Conservation (phyloP, 192 early-diverging fungal species). For the Coemansia sp. region DNA sequence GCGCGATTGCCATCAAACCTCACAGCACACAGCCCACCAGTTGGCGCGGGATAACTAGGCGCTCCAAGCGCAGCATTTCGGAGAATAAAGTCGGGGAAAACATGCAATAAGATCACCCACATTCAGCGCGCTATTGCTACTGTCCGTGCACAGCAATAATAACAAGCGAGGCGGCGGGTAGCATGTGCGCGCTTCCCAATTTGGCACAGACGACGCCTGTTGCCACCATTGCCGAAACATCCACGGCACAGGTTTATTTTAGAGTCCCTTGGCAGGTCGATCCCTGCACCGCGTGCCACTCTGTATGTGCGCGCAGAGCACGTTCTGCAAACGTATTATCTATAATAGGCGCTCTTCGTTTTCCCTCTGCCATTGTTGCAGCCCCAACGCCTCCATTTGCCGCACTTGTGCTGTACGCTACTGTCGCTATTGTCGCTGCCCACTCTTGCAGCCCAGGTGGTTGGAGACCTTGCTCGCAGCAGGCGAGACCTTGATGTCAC, state of each 20-base stretch:
- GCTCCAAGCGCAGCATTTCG: background rate
- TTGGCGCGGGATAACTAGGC: background rate
- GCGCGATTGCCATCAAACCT: background rate
- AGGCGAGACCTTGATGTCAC: background rate
- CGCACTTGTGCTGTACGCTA: background rate
- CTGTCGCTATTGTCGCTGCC: background rate
- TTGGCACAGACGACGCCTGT: background rate
- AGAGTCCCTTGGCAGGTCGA: background rate
- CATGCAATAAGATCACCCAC: background rate
- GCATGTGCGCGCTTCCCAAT: background rate
- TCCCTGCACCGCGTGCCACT: background rate
- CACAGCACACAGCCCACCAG: background rate
- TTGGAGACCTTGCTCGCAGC: background rate
- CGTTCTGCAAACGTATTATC: background rate
- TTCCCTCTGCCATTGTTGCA: slow-evolving; percentile 2
- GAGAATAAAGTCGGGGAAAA: background rate
- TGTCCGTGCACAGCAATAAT: background rate
- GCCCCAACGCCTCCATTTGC: slow-evolving; percentile 12
- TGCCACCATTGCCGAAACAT: slow-evolving; percentile 7
- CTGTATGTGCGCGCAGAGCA: background rate
- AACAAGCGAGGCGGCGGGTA: background rate
- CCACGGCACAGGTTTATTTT: slow-evolving; percentile 9
- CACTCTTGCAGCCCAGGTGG: background rate
- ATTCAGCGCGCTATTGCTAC: background rate
- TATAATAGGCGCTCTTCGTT: background rate